These are phyloP conservation scores for Sporobolomyces phaffii DNA, from an alignment of 768 basidiomycete genomes.

Conservation along the genomic window DNA sequence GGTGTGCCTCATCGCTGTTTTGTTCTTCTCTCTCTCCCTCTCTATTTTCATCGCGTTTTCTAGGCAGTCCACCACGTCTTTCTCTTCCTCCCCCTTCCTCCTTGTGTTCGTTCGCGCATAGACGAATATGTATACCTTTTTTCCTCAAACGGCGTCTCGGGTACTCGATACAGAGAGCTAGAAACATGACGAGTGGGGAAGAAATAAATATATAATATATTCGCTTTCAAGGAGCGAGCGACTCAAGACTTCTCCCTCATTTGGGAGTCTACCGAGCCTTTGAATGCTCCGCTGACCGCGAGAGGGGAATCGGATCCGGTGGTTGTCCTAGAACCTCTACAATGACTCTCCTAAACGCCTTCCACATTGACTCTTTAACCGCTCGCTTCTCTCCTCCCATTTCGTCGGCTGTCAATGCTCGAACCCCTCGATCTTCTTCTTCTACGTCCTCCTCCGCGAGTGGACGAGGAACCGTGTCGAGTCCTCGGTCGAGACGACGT, in stretches of 20 bases:
- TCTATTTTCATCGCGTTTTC: background rate
- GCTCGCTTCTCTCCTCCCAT: slow-evolving; percentile 29
- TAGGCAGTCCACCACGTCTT: background rate
- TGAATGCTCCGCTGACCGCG: no score
- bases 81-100: background rate
- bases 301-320: slow-evolving; percentile 2
- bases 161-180: no score
- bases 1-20: no score
- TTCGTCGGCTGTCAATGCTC: slow-evolving; percentile 19
- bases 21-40: background rate
- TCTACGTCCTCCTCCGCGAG: background rate
- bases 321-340: slow-evolving; percentile 12
- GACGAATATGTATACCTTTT: no score
- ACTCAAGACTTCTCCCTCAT: no score
- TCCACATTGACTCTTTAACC: slow-evolving; percentile 33
- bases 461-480: background rate
- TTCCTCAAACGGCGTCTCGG: no score
- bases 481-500: slow-evolving; percentile 9
- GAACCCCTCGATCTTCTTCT: slow-evolving; percentile 1
- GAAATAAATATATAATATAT: no score
- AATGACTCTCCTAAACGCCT: slow-evolving; percentile 24
- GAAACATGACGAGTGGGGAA: no score
- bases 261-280: no score
- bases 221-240: no score
- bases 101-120: no score